Evolutionary conservation across 2,329 filamentous ascomycete genomes (phyloP).

Genomic region (Claviceps arundinis): DNA sequence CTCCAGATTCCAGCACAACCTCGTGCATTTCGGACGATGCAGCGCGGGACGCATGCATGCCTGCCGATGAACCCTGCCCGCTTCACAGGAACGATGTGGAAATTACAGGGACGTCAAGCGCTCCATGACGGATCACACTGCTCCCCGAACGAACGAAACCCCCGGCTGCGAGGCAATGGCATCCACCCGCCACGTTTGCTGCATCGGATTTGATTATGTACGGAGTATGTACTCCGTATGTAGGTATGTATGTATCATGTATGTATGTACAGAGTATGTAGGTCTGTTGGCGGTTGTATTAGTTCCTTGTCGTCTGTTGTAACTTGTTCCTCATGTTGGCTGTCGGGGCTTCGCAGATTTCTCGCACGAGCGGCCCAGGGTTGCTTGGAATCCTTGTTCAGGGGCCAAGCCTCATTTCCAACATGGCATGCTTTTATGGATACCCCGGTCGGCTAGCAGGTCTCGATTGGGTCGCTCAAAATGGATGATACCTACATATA

Average conservation of each 20-base stretch:
- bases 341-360: background rate
- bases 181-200: background rate
- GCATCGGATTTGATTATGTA: background rate
- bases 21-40: too few species aligned
- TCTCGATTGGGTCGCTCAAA: background rate
- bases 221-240: too few species aligned
- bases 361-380: background rate
- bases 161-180: background rate
- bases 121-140: background rate
- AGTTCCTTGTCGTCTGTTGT: background rate
- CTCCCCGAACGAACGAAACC: background rate
- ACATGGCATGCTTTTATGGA: background rate
- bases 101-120: background rate
- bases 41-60: too few species aligned
- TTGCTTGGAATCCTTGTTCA: slow-evolving; percentile 4
- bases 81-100: slow-evolving; percentile 1
- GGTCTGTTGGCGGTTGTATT: background rate
- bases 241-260: too few species aligned
- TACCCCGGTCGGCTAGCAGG: background rate
- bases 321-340: background rate
- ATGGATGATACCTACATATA: background rate
- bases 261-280: too few species aligned
- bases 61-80: background rate
- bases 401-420: slow-evolving; percentile 5
- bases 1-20: too few species aligned